Evolutionary conservation across 495 filamentous ascomycete species (phyloP), one percentile per base, ranked within the genome.

Genomic region (Penicillium mononematosum): DNA sequence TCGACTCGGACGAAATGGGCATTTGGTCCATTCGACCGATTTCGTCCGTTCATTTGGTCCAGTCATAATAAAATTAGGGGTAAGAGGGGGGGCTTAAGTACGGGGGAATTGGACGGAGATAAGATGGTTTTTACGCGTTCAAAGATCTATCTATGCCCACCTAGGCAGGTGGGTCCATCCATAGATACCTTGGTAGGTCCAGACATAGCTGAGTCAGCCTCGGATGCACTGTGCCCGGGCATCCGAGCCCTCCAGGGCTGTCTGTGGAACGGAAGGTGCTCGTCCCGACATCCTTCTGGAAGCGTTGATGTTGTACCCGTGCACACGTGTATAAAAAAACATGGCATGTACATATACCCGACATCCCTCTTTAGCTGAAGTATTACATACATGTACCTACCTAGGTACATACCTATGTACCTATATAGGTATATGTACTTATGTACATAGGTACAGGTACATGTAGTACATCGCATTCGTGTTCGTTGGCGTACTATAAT

Each of bases 151-250:
- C n/a, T 4, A 24, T 24, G 24, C 24, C 24, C 24, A 22, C 24
- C 24, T 4, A 22, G 22, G 22, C 2, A 2, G 22, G 22, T 20
- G 20, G 20, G 20, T 20, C 20, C 20, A 20, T 22, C 22, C 22
- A 22, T 22, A 2, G 22, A 22, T 22, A 22, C 20, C 20, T 2
- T 2, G 20, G 20, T 20, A 2, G 25, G 1, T 8, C 25, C 6
- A 27, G 7, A 8, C 7, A 29, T 42, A 19, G 44, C 25, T 47
- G 45, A 47, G 45, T 47, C 45, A 47, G 45, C 45, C 39, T 46
- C 45, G 45, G 45, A 47, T 47, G 25, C 25, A 47, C 4, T 16
- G 0, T 4, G 17, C 16, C 45, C 45, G 45, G 25, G 14, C 45
- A 47, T 47, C 45, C 45, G 45, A 47, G 45, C 12, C 45, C 45